Evolutionary conservation across 1,284 basidiomycete species (phyloP).

Genomic region (Hortiboletus rubellus): DNA sequence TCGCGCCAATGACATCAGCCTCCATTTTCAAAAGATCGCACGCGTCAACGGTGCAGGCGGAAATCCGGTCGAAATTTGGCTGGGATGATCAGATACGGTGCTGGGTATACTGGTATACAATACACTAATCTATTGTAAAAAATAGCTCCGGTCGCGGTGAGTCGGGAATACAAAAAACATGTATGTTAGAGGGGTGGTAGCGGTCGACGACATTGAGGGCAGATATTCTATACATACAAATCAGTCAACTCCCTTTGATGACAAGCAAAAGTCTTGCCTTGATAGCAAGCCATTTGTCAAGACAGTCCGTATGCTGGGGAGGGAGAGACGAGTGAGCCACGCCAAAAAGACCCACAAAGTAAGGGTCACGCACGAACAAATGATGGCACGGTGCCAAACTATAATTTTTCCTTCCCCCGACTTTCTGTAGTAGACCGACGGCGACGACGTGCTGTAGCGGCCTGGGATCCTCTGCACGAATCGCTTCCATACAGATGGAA

Average conservation of each 20-base stretch:
- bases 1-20: constrained; percentile 49
- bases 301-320: constrained; percentile 76
- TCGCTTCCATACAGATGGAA: constrained; percentile 89
- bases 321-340: constrained; percentile 1
- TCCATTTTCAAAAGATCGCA: constrained; percentile 57
- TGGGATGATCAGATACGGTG: constrained; percentile 32
- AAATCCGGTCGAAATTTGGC: constrained; percentile 73
- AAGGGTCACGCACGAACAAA: constrained; percentile 66
- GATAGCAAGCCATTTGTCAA: constrained; percentile 87
- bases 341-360: neutral
- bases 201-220: constrained; percentile 82
- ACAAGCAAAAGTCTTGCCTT: constrained; percentile 44
- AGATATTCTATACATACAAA: constrained; percentile 63
- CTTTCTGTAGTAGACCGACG: constrained; percentile 37
- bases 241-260: neutral
- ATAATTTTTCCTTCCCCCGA: constrained; percentile 60
- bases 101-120: constrained; percentile 12
- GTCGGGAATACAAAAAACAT: constrained; percentile 7
- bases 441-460: constrained; percentile 36
- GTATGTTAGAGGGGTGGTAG: constrained; percentile 64
- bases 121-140: neutral
- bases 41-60: constrained; percentile 56
- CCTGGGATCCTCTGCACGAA: constrained; percentile 53
- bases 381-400: constrained; percentile 89
- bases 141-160: neutral